Percentiles rank a stretch among this genome's conserved stretches.
These are phyloP conservation scores for Paramecium octaurelia DNA, from an alignment of 73 alveolate genomes.

Conservation along the genomic window DNA sequence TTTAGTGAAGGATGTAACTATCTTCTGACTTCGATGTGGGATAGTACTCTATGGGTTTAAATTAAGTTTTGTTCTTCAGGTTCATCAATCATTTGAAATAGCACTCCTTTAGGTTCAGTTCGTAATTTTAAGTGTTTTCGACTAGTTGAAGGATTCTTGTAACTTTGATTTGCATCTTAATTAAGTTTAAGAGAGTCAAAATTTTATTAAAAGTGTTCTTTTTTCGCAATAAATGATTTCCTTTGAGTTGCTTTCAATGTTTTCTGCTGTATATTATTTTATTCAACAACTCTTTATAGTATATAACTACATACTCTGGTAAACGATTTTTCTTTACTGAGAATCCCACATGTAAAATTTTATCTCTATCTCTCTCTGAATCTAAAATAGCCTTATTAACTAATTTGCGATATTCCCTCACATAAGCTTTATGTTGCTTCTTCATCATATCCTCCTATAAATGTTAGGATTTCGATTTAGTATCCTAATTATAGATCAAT, in stretches of 20 bases:
- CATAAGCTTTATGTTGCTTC: neutral
- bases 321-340: slow-evolving; percentile 50
- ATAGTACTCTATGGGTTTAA: neutral
- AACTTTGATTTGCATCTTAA: neutral
- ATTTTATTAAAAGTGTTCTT: neutral
- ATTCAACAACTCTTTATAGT: slow-evolving; percentile 31
- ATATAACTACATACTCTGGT: slow-evolving; percentile 50
- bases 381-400: neutral
- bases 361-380: neutral
- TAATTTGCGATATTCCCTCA: neutral
- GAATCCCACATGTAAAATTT: slow-evolving; percentile 54
- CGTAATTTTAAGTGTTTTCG: neutral
- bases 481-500: neutral
- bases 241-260: neutral
- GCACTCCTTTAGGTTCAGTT: neutral
- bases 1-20: slow-evolving; percentile 31
- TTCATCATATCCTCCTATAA: neutral
- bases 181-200: neutral
- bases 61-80: neutral
- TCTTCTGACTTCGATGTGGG: neutral
- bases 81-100: neutral
- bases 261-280: neutral
- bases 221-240: neutral
- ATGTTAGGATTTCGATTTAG: neutral
- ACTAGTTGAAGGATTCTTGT: neutral